These are phyloP conservation scores for Stylonectria norvegica DNA, from an alignment of 2,329 filamentous ascomycete species.

Conservation along the genomic window DNA sequence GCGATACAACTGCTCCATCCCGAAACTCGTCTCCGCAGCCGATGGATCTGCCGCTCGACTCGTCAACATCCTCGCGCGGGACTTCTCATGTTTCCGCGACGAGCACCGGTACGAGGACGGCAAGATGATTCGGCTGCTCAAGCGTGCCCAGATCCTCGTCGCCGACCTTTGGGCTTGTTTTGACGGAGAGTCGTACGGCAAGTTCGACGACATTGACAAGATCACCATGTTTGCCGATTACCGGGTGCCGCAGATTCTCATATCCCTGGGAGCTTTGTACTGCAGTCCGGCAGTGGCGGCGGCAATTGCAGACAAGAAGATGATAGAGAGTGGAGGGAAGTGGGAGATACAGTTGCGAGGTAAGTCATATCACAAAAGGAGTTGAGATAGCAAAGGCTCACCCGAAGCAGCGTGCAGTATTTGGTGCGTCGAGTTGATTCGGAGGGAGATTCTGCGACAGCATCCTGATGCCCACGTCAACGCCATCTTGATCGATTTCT, in stretches of 20 bases:
- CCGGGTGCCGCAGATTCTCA: constrained; percentile 88
- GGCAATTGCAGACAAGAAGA: constrained; percentile 61
- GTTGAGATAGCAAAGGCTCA: constrained; percentile 7
- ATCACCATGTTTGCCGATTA: constrained; percentile 99
- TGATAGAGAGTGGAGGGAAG: constrained; percentile 66
- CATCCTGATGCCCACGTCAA: constrained; percentile 74
- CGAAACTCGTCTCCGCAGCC: constrained; percentile 69
- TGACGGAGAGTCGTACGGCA: constrained; percentile 72
- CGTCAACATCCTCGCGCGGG: constrained; percentile 78
- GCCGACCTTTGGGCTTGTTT: constrained; percentile 98
- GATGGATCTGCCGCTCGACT: constrained; percentile 76
- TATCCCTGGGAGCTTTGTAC: constrained; percentile 74
- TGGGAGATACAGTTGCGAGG: constrained; percentile 88
- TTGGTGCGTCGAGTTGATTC: constrained; percentile 90
- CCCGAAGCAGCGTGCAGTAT: constrained; percentile 71
- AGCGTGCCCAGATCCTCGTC: constrained; percentile 92
- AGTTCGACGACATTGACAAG: constrained; percentile 86
- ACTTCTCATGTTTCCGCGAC: constrained; percentile 85
- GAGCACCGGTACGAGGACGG: constrained; percentile 71
- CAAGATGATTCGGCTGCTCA: constrained; percentile 74
- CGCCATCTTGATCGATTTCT: constrained; percentile 94
- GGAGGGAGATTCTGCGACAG: constrained; percentile 69
- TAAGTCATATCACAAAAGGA: constrained; percentile 30
- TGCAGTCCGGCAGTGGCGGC: constrained; percentile 79
- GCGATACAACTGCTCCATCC: constrained; percentile 73